Evolutionary conservation across 306 rosid species (phyloP), one percentile per base, ranked within the genome.

Genomic region (Vigna radiata): DNA sequence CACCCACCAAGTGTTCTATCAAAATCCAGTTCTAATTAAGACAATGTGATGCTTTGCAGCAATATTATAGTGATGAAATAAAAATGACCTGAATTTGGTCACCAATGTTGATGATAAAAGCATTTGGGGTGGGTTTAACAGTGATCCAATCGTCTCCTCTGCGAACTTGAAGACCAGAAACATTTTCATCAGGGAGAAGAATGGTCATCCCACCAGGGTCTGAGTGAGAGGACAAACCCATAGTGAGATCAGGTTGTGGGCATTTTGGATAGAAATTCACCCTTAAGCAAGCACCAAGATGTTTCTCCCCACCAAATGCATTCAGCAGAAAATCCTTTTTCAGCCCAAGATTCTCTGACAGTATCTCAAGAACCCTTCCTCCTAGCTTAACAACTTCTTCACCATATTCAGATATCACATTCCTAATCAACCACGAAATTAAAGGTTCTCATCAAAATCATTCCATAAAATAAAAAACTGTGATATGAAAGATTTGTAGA

Each of bases 191-290:
- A 1, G 98, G 96, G 4, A 93, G 77, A 37, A 93, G 91, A 81
- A 93, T 85, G 52, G 98, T 91, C 73, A 93, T 67, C 2, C 93
- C 96, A 1, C 98, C 98, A 2, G 98, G 98, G 36, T 93, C 98
- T 0, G 98, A 93, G 84, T 93, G 98, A 1, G 91, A 37, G n/a
- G 98, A 93, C 25, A 93, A 81, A 3, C 98, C 98, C 1, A 93
- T 86, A 1, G 98, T 89, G 3, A 89, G 89, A 43, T 93, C 93
- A 1, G 98, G 98, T n/a, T 93, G 98, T 0, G 98, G 98, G 36
- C 98, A 93, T 15, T 83, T 91, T 1, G 98, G 98, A 23, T 93
- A 93, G 75, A 88, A 86, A 54, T 91, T 93, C 3, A 81, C 90
- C 83, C 98, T 88, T 46, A 93, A 78, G 68, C 95, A 91, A 41